phyloP scores from a whole-genome alignment of 2,329 filamentous ascomycete genomes.

The Fusarium neocosmosporiellum region DNA sequence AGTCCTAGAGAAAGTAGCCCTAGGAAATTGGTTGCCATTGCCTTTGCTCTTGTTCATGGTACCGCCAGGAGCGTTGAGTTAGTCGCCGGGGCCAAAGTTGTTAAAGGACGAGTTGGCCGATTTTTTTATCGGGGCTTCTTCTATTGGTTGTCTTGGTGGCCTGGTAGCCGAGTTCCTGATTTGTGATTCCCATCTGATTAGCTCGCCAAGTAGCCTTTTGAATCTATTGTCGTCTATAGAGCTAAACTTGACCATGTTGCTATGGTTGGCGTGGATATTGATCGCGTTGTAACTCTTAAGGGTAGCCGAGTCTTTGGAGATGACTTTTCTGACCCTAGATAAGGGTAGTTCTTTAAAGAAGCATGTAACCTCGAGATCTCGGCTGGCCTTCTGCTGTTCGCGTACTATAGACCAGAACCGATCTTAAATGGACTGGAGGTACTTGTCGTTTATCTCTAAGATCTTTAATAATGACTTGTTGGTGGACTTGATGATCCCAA shows the following conservation, averaged over 20 bases:
- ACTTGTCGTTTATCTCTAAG: slow-evolving; percentile 41
- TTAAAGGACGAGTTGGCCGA: neutral
- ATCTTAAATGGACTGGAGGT: slow-evolving; percentile 39
- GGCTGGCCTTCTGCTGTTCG: slow-evolving; percentile 19
- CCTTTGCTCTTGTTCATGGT: neutral
- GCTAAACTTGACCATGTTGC: slow-evolving; percentile 6
- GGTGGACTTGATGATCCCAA: slow-evolving; percentile 46
- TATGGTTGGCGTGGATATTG: slow-evolving; percentile 48
- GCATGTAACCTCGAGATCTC: slow-evolving; percentile 44
- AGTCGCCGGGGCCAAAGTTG: neutral
- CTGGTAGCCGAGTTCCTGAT: neutral
- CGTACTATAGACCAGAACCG: slow-evolving; percentile 45
- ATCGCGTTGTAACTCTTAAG: slow-evolving; percentile 42
- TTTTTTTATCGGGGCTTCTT: neutral
- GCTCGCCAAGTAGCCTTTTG: slow-evolving; percentile 38
- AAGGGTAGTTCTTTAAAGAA: slow-evolving; percentile 51
- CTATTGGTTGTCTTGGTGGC: neutral
- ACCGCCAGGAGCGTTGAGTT: neutral
- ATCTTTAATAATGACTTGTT: slow-evolving; percentile 46
- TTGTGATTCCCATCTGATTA: slow-evolving; percentile 9
- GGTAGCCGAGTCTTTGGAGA: slow-evolving; percentile 46
- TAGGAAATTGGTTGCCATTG: neutral
- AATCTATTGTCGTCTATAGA: slow-evolving; percentile 45
- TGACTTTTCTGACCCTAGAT: slow-evolving; percentile 34
- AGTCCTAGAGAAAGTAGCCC: neutral